Percentiles rank a stretch among this genome's conserved stretches.
Conservation (phyloP, 2,329 filamentous ascomycete genomes). For the Dactylellina leptospora region DNA sequence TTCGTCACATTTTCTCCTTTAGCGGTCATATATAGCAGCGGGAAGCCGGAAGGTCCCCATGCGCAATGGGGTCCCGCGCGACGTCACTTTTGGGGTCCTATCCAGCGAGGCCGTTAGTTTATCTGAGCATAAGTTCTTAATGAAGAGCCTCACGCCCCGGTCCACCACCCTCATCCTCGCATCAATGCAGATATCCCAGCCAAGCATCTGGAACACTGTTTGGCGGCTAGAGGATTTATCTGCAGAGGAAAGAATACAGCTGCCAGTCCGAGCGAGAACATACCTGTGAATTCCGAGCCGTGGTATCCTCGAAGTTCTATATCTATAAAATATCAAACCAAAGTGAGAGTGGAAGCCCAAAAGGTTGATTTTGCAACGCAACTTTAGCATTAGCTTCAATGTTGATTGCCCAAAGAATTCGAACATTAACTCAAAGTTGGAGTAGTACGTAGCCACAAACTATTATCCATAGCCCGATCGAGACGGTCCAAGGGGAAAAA, state of each 20-base stretch:
- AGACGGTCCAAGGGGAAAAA: not conserved
- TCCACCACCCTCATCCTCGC: not conserved
- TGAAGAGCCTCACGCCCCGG: conserved; percentile 25
- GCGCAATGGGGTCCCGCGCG: not conserved
- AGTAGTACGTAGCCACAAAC: too few species aligned
- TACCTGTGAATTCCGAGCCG: too few species aligned
- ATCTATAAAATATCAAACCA: too few species aligned
- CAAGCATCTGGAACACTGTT: conserved; percentile 12
- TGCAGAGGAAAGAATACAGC: too few species aligned
- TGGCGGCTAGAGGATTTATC: conserved; percentile 26
- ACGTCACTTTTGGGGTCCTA: conserved; percentile 27
- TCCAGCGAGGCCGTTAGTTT: conserved; percentile 11
- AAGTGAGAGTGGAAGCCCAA: too few species aligned
- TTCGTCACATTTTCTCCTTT: conserved; percentile 2
- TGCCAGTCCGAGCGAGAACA: too few species aligned
- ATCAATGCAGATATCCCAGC: conserved; percentile 1
- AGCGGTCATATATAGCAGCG: conserved; percentile 41
- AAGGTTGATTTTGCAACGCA: not conserved
- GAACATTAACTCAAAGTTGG: too few species aligned
- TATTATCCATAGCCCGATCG: not conserved
- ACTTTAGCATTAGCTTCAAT: not conserved
- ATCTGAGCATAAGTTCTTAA: conserved; percentile 19
- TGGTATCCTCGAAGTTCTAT: too few species aligned
- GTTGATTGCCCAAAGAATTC: too few species aligned
- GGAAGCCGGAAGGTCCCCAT: conserved; percentile 33